Base-by-base conservation (phyloP, 78 protist genomes). In the Monocercomonoides exilis region DNA sequence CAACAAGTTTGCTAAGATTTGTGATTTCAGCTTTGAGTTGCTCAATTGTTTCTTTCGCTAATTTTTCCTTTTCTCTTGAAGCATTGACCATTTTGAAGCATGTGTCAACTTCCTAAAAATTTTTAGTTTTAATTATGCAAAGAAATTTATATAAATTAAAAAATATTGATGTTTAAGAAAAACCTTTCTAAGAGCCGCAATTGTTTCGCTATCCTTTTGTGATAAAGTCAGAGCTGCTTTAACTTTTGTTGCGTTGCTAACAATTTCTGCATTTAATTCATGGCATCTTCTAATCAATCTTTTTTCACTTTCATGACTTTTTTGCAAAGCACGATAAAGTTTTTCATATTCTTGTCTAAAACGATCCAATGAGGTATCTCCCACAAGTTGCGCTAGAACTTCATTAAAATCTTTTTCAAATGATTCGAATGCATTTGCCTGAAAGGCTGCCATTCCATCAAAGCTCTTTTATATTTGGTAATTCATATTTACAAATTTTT, bases 331-430 rank as follows among this genome's bases (percentile, higher is more conserved):
- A 1, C 92, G 87, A 43, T 91, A 92, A 29, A 92, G 90, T 81
- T 93, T 95, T 77, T 91, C 95, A 70, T 92, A 95, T 85, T 95
- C 97, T 0, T 84, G 79, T 0, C 92, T 84, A 90, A 95, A 94
- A 0, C 88, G 86, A 85, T 94, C 95, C 33, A 95, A 91, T 3
- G 44, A 34, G 45, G 86, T 87, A 64, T 95, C 96, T 0, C 90
- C 93, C 3, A 79, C 90, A 0, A 95, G 92, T 11, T 94, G 94
- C 34, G 63, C 0, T 3, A 95, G 86, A 38, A 93, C 94, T n/a
- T 92, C 91, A 46, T 94, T 90, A 54, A 91, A 91, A 33, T 94
- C 96, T 2, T 87, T 64, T 79, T 94, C 94, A 38, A 93, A 77
- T 1, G 87, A 84, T 77, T 89, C 93, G 63, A 93, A 87, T 36